Percentiles rank a stretch among this genome's conserved stretches.
phyloP scores from a whole-genome alignment of 2,329 filamentous ascomycete genomes.

The Sporothrix pallida region DNA sequence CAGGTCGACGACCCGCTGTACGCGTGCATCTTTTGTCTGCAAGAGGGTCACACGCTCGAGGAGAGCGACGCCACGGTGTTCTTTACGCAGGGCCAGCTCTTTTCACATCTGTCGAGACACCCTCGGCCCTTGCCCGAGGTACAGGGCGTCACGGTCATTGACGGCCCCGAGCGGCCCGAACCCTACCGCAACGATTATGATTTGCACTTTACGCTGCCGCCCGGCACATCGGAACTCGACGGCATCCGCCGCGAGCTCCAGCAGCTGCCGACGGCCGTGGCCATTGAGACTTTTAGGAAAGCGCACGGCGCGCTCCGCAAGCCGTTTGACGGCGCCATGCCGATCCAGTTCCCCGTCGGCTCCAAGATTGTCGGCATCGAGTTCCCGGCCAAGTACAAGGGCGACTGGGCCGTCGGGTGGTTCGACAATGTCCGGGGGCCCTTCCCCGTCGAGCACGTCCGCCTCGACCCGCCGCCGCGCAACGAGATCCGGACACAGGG shows the following conservation, averaged over 20 bases:
- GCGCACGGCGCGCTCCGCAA: constrained; percentile 51
- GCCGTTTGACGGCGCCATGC: constrained; percentile 37
- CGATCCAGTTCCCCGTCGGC: constrained; percentile 48
- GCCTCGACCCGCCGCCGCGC: constrained; percentile 52
- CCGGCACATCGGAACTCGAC: constrained; percentile 50
- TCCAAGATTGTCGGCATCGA: constrained; percentile 57
- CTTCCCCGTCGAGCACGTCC: constrained; percentile 56
- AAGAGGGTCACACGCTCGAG: constrained; percentile 56
- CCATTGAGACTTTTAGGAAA: constrained; percentile 55
- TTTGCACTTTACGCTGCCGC: constrained; percentile 54
- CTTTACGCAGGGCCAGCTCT: constrained; percentile 58
- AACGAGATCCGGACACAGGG: constrained; percentile 54
- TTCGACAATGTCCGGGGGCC: constrained; percentile 58
- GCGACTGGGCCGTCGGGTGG: constrained; percentile 63
- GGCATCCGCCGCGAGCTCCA: constrained; percentile 51
- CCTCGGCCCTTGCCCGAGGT: constrained; percentile 59
- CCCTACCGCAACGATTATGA: constrained; percentile 58
- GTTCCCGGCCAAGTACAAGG: constrained; percentile 58
- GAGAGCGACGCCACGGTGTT: constrained; percentile 64
- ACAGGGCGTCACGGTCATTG: constrained; percentile 56
- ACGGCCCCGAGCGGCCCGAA: constrained; percentile 50
- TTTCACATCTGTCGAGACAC: constrained; percentile 60
- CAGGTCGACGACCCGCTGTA: constrained; percentile 60
- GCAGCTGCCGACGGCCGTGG: constrained; percentile 52
- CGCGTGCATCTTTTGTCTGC: constrained; percentile 61